phyloP scores from a whole-genome alignment of 2,329 filamentous ascomycete genomes.

The Gaeumannomyces tritici region DNA sequence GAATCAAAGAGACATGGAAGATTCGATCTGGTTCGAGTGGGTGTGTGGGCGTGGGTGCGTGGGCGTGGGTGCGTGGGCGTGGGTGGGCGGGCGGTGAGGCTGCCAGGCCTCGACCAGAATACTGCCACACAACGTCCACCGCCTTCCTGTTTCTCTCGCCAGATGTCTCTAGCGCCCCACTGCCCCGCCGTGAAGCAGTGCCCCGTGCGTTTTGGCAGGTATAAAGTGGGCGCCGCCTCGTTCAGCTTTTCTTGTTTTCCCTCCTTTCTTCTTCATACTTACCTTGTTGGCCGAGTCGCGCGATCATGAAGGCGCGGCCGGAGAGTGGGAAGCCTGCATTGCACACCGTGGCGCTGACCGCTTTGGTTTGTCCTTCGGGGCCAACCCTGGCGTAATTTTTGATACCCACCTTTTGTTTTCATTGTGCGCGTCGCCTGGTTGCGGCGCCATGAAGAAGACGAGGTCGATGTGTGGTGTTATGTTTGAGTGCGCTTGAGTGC shows the following conservation, averaged over 20 bases:
- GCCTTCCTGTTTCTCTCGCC: background rate
- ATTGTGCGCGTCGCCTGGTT: slow-evolving; percentile 26
- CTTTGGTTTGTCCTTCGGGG: slow-evolving; percentile 40
- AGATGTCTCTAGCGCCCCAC: background rate
- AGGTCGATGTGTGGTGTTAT: too few species aligned
- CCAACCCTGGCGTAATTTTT: slow-evolving; percentile 41
- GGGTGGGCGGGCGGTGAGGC: slow-evolving; percentile 3
- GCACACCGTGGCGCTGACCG: slow-evolving; percentile 39
- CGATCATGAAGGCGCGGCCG: slow-evolving; percentile 32
- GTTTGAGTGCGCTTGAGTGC: too few species aligned
- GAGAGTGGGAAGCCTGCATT: slow-evolving; percentile 39
- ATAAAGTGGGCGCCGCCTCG: background rate
- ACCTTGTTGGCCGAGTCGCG: slow-evolving; percentile 32
- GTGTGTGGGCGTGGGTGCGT: slow-evolving; percentile 1
- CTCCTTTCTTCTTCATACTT: slow-evolving; percentile 20
- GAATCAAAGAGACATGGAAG: background rate
- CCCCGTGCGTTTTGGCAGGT: background rate
- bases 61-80: too few species aligned
- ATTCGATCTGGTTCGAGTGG: slow-evolving; percentile 6
- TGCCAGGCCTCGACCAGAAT: background rate
- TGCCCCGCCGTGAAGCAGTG: too few species aligned
- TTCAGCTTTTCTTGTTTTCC: background rate
- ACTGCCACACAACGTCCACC: background rate
- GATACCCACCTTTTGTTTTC: slow-evolving; percentile 30
- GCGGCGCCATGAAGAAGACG: slow-evolving; percentile 33